Evolutionary conservation across 2,329 filamentous ascomycete genomes (phyloP).

Genomic region (Penicillium corylophilum): DNA sequence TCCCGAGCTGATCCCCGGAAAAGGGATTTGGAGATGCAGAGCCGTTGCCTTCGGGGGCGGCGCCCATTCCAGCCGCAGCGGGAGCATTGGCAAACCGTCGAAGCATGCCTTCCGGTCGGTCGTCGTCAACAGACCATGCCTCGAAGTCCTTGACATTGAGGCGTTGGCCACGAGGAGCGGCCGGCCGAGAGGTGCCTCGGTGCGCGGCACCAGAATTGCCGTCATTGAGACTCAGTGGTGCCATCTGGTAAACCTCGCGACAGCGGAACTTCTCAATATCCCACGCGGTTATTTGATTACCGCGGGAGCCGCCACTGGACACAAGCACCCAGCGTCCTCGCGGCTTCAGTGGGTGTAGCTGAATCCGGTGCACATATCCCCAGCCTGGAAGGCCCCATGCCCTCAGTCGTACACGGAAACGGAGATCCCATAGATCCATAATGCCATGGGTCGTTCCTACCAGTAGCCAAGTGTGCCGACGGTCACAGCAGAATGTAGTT

Average conservation of each 20-base stretch:
- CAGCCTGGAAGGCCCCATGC: slow-evolving; percentile 85
- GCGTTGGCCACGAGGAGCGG: slow-evolving; percentile 17
- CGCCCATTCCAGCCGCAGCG: slow-evolving; percentile 59
- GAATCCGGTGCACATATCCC: slow-evolving; percentile 74
- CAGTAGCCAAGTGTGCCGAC: slow-evolving; percentile 83
- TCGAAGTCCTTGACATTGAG: slow-evolving; percentile 64
- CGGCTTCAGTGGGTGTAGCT: slow-evolving; percentile 74
- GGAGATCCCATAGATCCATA: slow-evolving; percentile 90
- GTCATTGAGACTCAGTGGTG: slow-evolving; percentile 32
- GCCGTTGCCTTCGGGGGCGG: slow-evolving; percentile 36
- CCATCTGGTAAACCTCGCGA: slow-evolving; percentile 77
- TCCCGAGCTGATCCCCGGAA: slow-evolving; percentile 48
- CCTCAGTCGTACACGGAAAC: slow-evolving; percentile 85
- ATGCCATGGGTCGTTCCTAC: slow-evolving; percentile 91
- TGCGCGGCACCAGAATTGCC: slow-evolving; percentile 38
- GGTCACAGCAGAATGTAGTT: slow-evolving; percentile 86
- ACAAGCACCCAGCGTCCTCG: slow-evolving; percentile 84
- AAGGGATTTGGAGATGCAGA: slow-evolving; percentile 14
- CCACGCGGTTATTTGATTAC: slow-evolving; percentile 86
- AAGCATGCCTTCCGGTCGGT: slow-evolving; percentile 82
- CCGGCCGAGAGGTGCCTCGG: slow-evolving; percentile 51
- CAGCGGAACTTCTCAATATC: slow-evolving; percentile 88
- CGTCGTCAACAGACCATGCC: slow-evolving; percentile 85
- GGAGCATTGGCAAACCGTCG: slow-evolving; percentile 68
- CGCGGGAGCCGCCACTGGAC: slow-evolving; percentile 79